Conservation (phyloP, 2,329 filamentous ascomycete species). For the Pseudopithomyces chartarum region DNA sequence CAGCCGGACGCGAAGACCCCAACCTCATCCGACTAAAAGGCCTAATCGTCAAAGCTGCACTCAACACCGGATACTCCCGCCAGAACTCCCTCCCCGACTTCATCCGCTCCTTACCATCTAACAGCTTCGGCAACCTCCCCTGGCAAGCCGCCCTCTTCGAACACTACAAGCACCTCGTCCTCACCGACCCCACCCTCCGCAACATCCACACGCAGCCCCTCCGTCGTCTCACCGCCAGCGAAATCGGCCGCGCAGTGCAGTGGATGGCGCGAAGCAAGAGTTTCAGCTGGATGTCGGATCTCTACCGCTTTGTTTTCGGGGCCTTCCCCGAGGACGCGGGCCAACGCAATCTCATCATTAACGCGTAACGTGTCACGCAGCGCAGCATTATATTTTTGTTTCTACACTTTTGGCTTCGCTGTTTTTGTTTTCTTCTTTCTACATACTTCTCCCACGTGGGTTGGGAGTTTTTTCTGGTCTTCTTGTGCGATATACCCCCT, state of each 20-base stretch:
- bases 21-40: slow-evolving; percentile 79
- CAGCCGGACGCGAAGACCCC: slow-evolving; percentile 71
- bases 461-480: slow-evolving; percentile 1
- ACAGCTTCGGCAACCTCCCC: slow-evolving; percentile 75
- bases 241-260: slow-evolving; percentile 78
- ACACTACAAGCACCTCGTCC: slow-evolving; percentile 79
- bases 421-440: neutral
- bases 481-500: slow-evolving; percentile 17
- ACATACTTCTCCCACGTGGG: neutral
- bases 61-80: slow-evolving; percentile 80
- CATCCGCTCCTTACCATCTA: slow-evolving; percentile 74
- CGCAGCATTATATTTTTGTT: slow-evolving; percentile 4
- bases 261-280: slow-evolving; percentile 75
- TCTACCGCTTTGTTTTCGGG: slow-evolving; percentile 84
- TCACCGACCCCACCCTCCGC: slow-evolving; percentile 71
- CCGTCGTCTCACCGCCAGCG: slow-evolving; percentile 69
- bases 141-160: slow-evolving; percentile 75
- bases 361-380: slow-evolving; percentile 28
- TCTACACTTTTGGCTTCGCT: neutral
- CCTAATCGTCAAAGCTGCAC: slow-evolving; percentile 81
- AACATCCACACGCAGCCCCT: slow-evolving; percentile 55
- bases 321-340: slow-evolving; percentile 81
- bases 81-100: slow-evolving; percentile 71
- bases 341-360: slow-evolving; percentile 67
- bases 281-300: slow-evolving; percentile 79